phyloP scores from a whole-genome alignment of 768 basidiomycete genomes.

The Boletales sp. region DNA sequence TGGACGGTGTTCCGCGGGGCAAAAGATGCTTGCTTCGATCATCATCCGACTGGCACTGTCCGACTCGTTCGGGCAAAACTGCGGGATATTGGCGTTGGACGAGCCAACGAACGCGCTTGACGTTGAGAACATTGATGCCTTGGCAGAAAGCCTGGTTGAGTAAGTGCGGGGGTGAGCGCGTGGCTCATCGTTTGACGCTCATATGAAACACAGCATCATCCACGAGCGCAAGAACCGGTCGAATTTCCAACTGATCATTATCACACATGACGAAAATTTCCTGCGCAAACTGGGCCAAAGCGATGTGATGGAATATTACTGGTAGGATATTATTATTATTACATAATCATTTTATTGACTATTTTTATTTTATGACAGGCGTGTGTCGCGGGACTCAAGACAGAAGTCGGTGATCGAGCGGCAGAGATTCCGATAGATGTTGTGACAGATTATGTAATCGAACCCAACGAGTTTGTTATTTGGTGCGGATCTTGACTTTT shows the following conservation, averaged over 20 bases:
- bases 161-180: slow-evolving; percentile 38
- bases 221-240: slow-evolving; percentile 84
- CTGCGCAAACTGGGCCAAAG: slow-evolving; percentile 84
- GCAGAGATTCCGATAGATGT: slow-evolving; percentile 56
- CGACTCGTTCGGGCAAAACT: slow-evolving; percentile 96
- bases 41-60: slow-evolving; percentile 96
- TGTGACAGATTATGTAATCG: no score
- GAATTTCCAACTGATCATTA: slow-evolving; percentile 95
- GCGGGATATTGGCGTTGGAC: slow-evolving; percentile 95
- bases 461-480: not conserved
- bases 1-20: slow-evolving; percentile 95
- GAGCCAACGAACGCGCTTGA: slow-evolving; percentile 98
- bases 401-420: slow-evolving; percentile 80
- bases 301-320: slow-evolving; percentile 94
- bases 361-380: slow-evolving; percentile 45
- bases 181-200: not conserved
- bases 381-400: slow-evolving; percentile 64
- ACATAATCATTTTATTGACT: not conserved
- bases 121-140: slow-evolving; percentile 91
- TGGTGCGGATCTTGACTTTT: slow-evolving; percentile 8
- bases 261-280: slow-evolving; percentile 97
- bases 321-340: slow-evolving; percentile 40
- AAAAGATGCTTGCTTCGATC: slow-evolving; percentile 98
- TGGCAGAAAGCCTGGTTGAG: slow-evolving; percentile 91
- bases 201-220: slow-evolving; percentile 68